Evolutionary conservation across 495 filamentous ascomycete genomes (phyloP).

Genomic region (Chaetomium fimeti): DNA sequence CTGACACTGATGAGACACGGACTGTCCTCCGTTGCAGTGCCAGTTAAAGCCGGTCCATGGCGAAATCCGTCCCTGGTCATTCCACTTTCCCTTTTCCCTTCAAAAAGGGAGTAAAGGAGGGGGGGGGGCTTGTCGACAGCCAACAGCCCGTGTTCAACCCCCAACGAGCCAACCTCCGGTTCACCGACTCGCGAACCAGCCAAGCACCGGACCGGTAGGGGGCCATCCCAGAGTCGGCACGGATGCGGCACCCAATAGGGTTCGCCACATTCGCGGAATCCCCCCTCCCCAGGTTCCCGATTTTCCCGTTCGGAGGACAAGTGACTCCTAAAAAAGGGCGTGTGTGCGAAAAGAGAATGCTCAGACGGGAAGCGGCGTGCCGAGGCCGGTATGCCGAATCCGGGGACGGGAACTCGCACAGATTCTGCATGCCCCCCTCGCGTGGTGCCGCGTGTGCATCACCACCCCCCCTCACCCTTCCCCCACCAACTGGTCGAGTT

Average conservation of each 20-base stretch:
- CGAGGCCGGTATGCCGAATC: constrained; percentile 17
- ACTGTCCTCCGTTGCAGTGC: neutral
- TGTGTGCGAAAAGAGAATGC: neutral
- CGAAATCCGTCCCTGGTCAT: neutral
- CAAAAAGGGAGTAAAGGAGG: no score
- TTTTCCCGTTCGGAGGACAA: constrained; percentile 1
- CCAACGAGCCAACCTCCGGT: neutral
- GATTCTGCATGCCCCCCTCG: neutral
- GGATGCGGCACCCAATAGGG: constrained; percentile 11
- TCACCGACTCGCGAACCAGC: constrained; percentile 12
- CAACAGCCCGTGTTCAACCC: constrained; percentile 2
- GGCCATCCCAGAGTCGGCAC: constrained; percentile 4
- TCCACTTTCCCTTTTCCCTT: neutral
- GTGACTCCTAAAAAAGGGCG: neutral
- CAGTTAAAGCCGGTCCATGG: neutral
- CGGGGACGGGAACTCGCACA: neutral
- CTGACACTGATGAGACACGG: neutral
- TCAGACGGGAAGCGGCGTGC: constrained; percentile 6
- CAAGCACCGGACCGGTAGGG: constrained; percentile 3
- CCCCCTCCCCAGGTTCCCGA: neutral
- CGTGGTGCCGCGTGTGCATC: constrained; percentile 5
- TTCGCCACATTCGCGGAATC: neutral
- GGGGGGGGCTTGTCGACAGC: neutral
- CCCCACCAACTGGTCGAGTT: neutral
- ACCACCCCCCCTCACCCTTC: neutral